Percentiles rank a stretch among this genome's conserved stretches.
Conservation (phyloP, 345 rosid species). For the Rhodamnia argentea region DNA sequence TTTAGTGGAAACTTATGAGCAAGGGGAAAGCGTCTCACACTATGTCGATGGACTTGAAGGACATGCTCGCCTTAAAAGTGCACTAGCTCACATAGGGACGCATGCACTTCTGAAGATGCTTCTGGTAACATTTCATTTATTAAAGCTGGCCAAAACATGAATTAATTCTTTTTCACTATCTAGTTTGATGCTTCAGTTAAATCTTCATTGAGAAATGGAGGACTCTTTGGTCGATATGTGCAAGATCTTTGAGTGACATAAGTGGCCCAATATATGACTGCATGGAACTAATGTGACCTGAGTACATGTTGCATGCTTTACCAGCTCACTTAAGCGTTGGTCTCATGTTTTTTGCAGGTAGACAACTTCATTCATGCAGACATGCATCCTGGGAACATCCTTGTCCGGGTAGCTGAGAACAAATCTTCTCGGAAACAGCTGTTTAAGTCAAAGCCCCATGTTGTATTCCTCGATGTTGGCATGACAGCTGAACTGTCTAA, state of each 20-base stretch:
- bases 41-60: slow-evolving; percentile 80
- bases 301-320: background rate
- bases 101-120: slow-evolving; percentile 99
- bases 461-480: slow-evolving; percentile 94
- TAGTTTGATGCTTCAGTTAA: background rate
- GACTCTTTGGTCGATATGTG: background rate
- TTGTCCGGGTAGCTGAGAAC: slow-evolving; percentile 57
- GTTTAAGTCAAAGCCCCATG: slow-evolving; percentile 85
- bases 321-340: background rate
- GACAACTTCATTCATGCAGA: slow-evolving; percentile 98
- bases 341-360: slow-evolving; percentile 47
- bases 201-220: background rate
- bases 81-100: slow-evolving; percentile 92
- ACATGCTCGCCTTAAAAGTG: slow-evolving; percentile 50
- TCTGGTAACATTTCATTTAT: slow-evolving; percentile 37
- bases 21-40: slow-evolving; percentile 79
- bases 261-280: background rate
- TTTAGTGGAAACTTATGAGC: slow-evolving; percentile 89
- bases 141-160: background rate
- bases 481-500: slow-evolving; percentile 98
- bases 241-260: background rate
- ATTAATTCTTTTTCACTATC: background rate
- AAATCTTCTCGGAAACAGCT: slow-evolving; percentile 51
- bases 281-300: background rate
- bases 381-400: slow-evolving; percentile 99